Evolutionary conservation across 768 basidiomycete genomes (phyloP).

Genomic region (Boletus barrowsii): DNA sequence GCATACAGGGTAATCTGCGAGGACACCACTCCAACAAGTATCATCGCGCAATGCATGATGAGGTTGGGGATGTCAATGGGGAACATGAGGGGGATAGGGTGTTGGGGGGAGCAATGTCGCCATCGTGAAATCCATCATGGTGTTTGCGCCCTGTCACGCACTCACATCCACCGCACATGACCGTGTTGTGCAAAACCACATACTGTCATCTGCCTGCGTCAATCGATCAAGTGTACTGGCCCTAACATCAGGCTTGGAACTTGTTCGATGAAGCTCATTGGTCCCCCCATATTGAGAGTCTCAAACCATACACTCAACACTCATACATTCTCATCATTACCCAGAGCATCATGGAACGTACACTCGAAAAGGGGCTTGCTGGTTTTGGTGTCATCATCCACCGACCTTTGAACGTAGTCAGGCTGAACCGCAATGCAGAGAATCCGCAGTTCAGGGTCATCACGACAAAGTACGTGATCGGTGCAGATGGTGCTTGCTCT

Average conservation of each 20-base stretch:
- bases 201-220: too few relatives aligned
- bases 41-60: too few relatives aligned
- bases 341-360: conserved; percentile 43
- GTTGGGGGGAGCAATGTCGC: too few relatives aligned
- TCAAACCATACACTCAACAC: conserved; percentile 41
- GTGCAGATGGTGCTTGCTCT: conserved; percentile 50
- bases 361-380: conserved; percentile 36
- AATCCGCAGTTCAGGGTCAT: conserved; percentile 33
- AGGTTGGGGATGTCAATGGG: too few relatives aligned
- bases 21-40: too few relatives aligned
- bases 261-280: conserved; percentile 27
- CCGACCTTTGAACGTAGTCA: conserved; percentile 39
- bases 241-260: conserved; percentile 32
- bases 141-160: too few relatives aligned
- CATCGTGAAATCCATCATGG: too few relatives aligned
- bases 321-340: conserved; percentile 43
- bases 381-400: conserved; percentile 32
- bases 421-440: conserved; percentile 31
- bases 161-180: too few relatives aligned
- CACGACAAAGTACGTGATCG: conserved; percentile 45
- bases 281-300: conserved; percentile 31
- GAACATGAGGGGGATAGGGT: too few relatives aligned
- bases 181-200: too few relatives aligned
- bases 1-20: too few relatives aligned
- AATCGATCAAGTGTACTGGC: conserved; percentile 23